Percentiles rank a stretch among this genome's conserved stretches.
Conservation (phyloP, 2,329 filamentous ascomycete genomes). For the Sarocladium brachiariae region DNA sequence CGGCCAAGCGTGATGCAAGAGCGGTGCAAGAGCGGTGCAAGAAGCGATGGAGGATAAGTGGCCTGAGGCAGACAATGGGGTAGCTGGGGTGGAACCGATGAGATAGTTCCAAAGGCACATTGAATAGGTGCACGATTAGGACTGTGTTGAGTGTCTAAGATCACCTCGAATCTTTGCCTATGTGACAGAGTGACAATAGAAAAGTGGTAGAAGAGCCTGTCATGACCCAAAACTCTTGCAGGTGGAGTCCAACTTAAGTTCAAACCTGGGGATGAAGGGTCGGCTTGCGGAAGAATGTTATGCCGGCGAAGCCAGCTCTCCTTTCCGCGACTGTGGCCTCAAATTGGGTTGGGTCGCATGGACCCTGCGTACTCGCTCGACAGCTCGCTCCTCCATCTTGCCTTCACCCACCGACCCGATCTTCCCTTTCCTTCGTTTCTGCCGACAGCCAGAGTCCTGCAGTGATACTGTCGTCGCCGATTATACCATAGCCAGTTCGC, state of each 20-base stretch:
- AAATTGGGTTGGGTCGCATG: conserved; percentile 20
- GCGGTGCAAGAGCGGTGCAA: too few species aligned
- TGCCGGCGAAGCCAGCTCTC: conserved; percentile 18
- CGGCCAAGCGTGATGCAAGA: too few species aligned
- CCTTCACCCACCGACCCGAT: conserved; percentile 14
- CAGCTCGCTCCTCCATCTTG: neutral
- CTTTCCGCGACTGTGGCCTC: conserved; percentile 39
- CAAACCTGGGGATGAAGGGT: neutral
- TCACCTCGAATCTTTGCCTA: too few species aligned
- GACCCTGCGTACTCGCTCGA: conserved; percentile 5
- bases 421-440: conserved; percentile 16
- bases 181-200: too few species aligned
- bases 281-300: conserved; percentile 27
- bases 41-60: neutral
- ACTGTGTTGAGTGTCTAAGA: neutral
- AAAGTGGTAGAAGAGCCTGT: too few species aligned
- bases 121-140: neutral
- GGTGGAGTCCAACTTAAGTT: neutral
- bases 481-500: neutral
- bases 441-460: conserved; percentile 25
- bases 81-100: neutral
- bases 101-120: neutral
- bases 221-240: too few species aligned
- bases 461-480: conserved; percentile 21
- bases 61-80: neutral